Percentiles rank a stretch among this genome's conserved stretches.
These are phyloP conservation scores for Globisporangium canariense DNA, from an alignment of 352 stramenopile species.

Conservation along the genomic window DNA sequence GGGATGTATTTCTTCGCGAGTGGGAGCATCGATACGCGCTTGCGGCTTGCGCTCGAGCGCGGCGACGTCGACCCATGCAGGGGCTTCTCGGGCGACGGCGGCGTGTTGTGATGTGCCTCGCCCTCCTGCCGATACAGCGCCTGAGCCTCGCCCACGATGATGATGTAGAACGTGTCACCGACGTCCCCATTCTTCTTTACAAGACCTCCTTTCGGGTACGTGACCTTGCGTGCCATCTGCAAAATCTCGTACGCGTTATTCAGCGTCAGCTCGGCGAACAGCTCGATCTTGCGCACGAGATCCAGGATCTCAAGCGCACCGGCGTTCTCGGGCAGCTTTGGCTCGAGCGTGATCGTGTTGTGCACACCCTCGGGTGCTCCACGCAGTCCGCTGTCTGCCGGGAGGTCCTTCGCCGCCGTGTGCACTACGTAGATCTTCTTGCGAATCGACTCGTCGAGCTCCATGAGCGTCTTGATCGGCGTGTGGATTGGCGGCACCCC, in stretches of 20 bases:
- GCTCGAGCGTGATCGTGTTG: conserved; percentile 82
- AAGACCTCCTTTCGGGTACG: conserved; percentile 49
- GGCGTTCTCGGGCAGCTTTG: conserved; percentile 73
- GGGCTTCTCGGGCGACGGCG: conserved; percentile 9
- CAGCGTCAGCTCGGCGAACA: conserved; percentile 78
- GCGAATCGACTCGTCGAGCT: conserved; percentile 87
- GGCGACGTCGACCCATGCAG: conserved; percentile 10
- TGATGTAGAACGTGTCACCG: conserved; percentile 76
- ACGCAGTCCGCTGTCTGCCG: conserved; percentile 67
- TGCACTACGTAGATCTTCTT: conserved; percentile 94
- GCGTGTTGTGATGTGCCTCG: not conserved
- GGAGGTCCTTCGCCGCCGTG: conserved; percentile 85
- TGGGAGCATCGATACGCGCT: conserved; percentile 59
- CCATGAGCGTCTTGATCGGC: conserved; percentile 90
- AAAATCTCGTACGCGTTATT: conserved; percentile 87
- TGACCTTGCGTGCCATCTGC: conserved; percentile 73
- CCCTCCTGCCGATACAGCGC: conserved; percentile 36
- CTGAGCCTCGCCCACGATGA: conserved; percentile 74
- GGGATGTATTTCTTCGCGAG: conserved; percentile 74
- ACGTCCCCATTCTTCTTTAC: conserved; percentile 50
- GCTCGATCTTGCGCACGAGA: conserved; percentile 80
- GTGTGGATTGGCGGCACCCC: conserved; percentile 95
- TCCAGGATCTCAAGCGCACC: conserved; percentile 81
- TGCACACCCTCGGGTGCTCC: conserved; percentile 88
- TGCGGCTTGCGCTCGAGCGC: conserved; percentile 27